Base-by-base conservation (phyloP, 208 protist genomes). In the Trypanosoma conorhini region DNA sequence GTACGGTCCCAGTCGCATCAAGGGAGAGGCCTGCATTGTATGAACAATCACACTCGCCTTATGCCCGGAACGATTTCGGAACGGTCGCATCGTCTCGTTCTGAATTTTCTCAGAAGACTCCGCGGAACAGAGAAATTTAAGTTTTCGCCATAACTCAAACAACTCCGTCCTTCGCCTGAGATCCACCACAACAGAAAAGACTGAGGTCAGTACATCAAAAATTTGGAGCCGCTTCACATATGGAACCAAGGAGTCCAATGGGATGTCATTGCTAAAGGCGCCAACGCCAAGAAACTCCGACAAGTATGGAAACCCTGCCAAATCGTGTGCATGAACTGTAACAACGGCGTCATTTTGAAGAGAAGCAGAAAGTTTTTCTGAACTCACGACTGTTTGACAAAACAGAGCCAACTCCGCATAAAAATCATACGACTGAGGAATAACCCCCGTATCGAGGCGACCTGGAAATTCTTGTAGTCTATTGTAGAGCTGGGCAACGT, bases 391-490 rank as follows among this genome's bases (percentile, higher is more conserved):
- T 8, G 50, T 80, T 69, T 94, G 79, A 48, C 75, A 65, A 67
- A 94, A 96, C 31, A 84, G 56, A 57, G 91, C 89, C 31, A 96
- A 74, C 77, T 96, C 91, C 13, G 74, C 80, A 74, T 94, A 96
- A 70, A 96, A 96, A 59, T 91, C 86, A 58, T 83, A 84, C 3
- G 69, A 77, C 60, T 88, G 80, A 7, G 83, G 59, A 38, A 64
- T 51, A n/a, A 79, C 70, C 28, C 56, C 67, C 28, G 58, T 67
- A 21, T 80, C 72, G 9, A 52, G 50, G 40, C 56, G 30, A 54
- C 71, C 26, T 0, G 77, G 77, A 42, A 74, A 62, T 30, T 80
- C 50, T 46, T 83, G 62, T 40, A 90, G 66, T 50, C 77, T 76
- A 46, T 79, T 70, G 76, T 88, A 92, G 52, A 94, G 69, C n/a